A percentile compares a stretch with the other conserved stretches of the same genome.
Evolutionary conservation across 495 filamentous ascomycete genomes (phyloP).

Genomic region (Penicillium subrubescens): DNA sequence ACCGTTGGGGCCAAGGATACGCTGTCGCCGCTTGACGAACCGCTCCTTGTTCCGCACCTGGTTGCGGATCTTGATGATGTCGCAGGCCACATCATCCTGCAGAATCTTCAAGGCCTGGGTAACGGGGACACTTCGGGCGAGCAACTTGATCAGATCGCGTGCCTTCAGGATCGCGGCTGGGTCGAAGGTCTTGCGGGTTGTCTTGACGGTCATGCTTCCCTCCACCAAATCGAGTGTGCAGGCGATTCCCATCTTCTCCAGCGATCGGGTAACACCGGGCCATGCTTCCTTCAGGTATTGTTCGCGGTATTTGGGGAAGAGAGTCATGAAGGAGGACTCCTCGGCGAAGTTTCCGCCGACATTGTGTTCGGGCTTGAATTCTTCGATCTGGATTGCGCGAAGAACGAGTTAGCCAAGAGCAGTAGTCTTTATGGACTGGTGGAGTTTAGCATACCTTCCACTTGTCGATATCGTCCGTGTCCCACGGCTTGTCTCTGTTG

Average conservation of each 20-base stretch:
- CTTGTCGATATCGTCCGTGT: conserved; percentile 96
- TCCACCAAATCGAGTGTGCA: conserved; percentile 93
- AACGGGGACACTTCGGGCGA: conserved; percentile 88
- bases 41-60: conserved; percentile 93
- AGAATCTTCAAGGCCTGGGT: conserved; percentile 88
- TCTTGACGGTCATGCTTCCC: conserved; percentile 94
- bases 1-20: conserved; percentile 83
- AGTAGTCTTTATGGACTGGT: not conserved
- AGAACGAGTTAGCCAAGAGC: conserved; percentile 10
- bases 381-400: conserved; percentile 59
- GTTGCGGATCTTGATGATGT: conserved; percentile 92
- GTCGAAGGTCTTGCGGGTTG: conserved; percentile 92
- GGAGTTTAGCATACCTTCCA: conserved; percentile 69
- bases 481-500: conserved; percentile 95
- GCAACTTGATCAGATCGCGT: conserved; percentile 88
- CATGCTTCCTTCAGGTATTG: conserved; percentile 89
- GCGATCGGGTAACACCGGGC: conserved; percentile 76
- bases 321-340: conserved; percentile 86
- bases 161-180: conserved; percentile 94
- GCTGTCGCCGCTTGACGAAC: conserved; percentile 93
- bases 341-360: conserved; percentile 82
- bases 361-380: conserved; percentile 86
- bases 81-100: conserved; percentile 84
- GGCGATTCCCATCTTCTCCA: conserved; percentile 80
- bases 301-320: conserved; percentile 98